Evolutionary conservation across 2,329 filamentous ascomycete genomes (phyloP).

Genomic region (Botryotinia convoluta): DNA sequence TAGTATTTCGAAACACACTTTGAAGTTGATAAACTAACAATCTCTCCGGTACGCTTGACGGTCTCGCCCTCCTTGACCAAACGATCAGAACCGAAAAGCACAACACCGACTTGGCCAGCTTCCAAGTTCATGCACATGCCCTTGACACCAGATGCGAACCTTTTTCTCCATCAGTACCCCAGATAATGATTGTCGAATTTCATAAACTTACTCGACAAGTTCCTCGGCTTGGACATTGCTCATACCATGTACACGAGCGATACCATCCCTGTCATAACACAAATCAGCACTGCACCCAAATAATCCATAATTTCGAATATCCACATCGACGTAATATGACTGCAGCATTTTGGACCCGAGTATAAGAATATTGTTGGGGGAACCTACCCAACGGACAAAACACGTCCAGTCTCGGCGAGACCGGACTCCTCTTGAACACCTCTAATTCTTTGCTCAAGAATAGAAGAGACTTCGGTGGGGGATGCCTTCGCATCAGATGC

Average conservation of each 20-base stretch:
- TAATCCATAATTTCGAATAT: neutral
- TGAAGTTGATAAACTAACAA: conserved; percentile 64
- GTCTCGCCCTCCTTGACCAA: conserved; percentile 99
- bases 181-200: conserved; percentile 20
- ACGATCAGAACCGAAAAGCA: conserved; percentile 99
- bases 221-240: conserved; percentile 99
- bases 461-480: conserved; percentile 97
- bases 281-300: conserved; percentile 27
- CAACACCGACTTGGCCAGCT: conserved; percentile 99
- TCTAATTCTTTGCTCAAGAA: conserved; percentile 98
- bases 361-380: conserved; percentile 22
- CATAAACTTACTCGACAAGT: conserved; percentile 87
- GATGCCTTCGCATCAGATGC: conserved; percentile 90
- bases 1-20: conserved; percentile 19
- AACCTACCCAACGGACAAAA: conserved; percentile 97
- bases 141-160: conserved; percentile 99
- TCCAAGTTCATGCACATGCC: conserved; percentile 99
- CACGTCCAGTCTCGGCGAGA: conserved; percentile 97
- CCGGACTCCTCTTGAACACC: conserved; percentile 95
- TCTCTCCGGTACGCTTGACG: conserved; percentile 99
- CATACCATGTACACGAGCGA: conserved; percentile 99
- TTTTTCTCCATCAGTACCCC: conserved; percentile 41
- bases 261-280: conserved; percentile 81
- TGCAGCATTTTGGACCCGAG: conserved; percentile 6
- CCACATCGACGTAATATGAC: conserved; percentile 1